Evolutionary conservation across 345 rosid genomes (phyloP).

Genomic region (Salix purpurea): DNA sequence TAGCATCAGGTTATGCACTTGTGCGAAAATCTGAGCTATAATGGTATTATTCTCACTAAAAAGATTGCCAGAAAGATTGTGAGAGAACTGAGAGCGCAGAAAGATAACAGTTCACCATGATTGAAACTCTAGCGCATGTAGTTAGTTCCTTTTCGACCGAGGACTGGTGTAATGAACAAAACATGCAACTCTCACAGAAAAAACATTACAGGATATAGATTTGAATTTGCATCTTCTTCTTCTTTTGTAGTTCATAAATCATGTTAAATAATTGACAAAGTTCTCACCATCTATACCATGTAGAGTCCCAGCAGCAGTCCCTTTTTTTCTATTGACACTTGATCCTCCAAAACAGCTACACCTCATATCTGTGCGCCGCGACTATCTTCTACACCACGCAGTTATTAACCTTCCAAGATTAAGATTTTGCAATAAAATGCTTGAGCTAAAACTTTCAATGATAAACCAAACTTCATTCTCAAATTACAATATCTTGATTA

Average conservation of each 20-base stretch:
- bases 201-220: not conserved
- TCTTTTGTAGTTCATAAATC: not conserved
- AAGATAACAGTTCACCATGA: not conserved
- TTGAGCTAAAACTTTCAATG: not conserved
- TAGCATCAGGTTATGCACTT: not conserved
- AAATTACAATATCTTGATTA: not conserved
- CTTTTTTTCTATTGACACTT: slow-evolving; percentile 1
- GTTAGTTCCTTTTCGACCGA: not conserved
- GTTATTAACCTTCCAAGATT: slow-evolving; percentile 5
- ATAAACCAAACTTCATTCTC: not conserved
- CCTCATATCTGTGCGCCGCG: slow-evolving; percentile 27
- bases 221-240: not conserved
- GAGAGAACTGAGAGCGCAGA: not conserved
- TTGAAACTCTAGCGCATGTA: not conserved
- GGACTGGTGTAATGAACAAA: not conserved
- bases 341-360: slow-evolving; percentile 37
- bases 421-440: not conserved
- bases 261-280: not conserved
- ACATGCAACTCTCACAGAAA: not conserved
- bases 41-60: not conserved
- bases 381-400: slow-evolving; percentile 21
- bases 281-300: slow-evolving; percentile 34
- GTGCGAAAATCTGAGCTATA: not conserved
- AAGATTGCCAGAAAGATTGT: not conserved
- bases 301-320: slow-evolving; percentile 3